These are phyloP conservation scores for Euphorbia celastroides DNA, from an alignment of 441 rosid species.

Conservation along the genomic window DNA sequence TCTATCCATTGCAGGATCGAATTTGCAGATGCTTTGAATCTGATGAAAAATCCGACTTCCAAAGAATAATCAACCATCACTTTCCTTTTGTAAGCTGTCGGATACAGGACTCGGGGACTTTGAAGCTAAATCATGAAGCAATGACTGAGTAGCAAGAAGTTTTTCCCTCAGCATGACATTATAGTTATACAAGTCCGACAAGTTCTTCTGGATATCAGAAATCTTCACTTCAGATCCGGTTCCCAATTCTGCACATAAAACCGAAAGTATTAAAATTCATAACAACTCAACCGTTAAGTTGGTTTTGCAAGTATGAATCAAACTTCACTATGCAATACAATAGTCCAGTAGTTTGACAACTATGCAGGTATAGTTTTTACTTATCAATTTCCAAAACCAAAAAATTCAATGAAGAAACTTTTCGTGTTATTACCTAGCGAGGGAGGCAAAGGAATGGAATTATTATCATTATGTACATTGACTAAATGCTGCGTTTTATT, in stretches of 20 bases:
- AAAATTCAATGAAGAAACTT: background rate
- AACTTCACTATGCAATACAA: background rate
- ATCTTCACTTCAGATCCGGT: conserved; percentile 49
- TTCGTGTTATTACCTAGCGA: conserved; percentile 41
- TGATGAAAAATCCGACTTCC: background rate
- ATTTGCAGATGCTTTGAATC: background rate
- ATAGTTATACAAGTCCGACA: conserved; percentile 56
- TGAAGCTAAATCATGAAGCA: conserved; percentile 43
- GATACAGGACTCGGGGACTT: conserved; percentile 29
- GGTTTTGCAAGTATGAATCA: background rate
- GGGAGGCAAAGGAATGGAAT: conserved; percentile 61
- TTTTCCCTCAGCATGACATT: conserved; percentile 72
- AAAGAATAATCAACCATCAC: background rate
- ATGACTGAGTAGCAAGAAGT: conserved; percentile 51
- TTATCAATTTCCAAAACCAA: background rate
- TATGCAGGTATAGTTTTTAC: background rate
- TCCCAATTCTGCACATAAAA: conserved; percentile 48
- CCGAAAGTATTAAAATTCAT: background rate
- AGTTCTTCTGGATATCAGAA: conserved; percentile 55
- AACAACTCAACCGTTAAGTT: background rate
- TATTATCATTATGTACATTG: conserved; percentile 22
- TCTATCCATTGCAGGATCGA: background rate
- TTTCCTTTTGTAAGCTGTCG: conserved; percentile 15
- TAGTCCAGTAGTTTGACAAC: background rate
- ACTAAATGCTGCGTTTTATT: conserved; percentile 21